Base-by-base conservation (phyloP, 2,329 filamentous ascomycete species). In the Penicillium sp. region DNA sequence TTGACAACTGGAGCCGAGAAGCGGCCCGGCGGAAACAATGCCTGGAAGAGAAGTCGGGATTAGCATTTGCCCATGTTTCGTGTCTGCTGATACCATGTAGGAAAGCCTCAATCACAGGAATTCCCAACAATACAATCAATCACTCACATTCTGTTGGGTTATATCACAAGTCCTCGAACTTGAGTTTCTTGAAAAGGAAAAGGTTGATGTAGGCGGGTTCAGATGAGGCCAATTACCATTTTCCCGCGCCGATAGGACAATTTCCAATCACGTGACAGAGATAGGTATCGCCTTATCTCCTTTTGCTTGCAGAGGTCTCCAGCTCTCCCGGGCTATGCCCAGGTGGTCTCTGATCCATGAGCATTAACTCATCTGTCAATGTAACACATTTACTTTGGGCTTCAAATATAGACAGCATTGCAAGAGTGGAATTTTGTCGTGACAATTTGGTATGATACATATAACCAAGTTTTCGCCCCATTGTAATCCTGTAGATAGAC, bases 1-100 rank as follows among this genome's bases (percentile, higher is more conserved):
- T 75, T 32, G 78, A 73, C 22, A 77, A 73, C 54, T 84, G 64
- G 45, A 83, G 78, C 66, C 83, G 81, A 66, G 79, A 75, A 62
- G 83, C 82, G 60, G 80, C 75, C 65, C 81, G 82, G 57, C 83
- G 82, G 62, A 88, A 74, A 60, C 77, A 76, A 73, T 79, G 81
- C 83, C 83, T 86, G 59, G 29, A 27, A 44, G 22, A 48, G 29
- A 10, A 10, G 5, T 27, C 14, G 24, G 21, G 13, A 36, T 60
- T 46, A 60, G 50, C 34, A 22, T 24, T 42, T 10, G 36, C 14
- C 40, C 21, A 14, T 42, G 7, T 47, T 45, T n/a, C 11, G 13
- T 22, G 13, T 22, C 22, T n/a, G 16, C 42, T 13, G 5, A 36
- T 13, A 36, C 4, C 34, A n/a, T 36, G 6, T 4, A 36, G 34